These are phyloP conservation scores for Huiozyma sinensis DNA, from an alignment of 805 yeast species.

Conservation along the genomic window DNA sequence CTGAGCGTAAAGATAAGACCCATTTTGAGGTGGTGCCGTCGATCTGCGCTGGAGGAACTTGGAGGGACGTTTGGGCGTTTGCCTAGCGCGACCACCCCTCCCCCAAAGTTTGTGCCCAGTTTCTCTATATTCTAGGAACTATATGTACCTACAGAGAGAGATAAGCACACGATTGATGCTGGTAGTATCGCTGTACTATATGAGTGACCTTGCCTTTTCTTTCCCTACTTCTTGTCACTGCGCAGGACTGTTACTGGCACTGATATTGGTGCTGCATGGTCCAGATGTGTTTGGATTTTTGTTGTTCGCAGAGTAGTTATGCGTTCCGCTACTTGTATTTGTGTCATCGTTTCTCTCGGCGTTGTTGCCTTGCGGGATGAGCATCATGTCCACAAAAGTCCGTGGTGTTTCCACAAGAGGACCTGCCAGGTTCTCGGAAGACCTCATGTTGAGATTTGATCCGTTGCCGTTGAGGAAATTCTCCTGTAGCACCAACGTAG, in stretches of 20 bases:
- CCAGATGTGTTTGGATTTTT: background rate
- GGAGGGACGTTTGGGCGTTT: no score
- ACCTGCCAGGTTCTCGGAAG: background rate
- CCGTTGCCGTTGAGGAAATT: background rate
- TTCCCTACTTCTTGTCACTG: no score
- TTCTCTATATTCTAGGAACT: no score
- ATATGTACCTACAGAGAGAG: no score
- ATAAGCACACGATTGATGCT: no score
- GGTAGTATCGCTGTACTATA: no score
- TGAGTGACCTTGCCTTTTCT: no score
- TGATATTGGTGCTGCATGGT: no score
- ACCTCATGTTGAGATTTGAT: background rate
- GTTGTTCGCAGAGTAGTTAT: background rate
- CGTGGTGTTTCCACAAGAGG: slow-evolving; percentile 16
- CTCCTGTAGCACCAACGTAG: slow-evolving; percentile 1
- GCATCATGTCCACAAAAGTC: slow-evolving; percentile 17
- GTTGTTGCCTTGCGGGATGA: slow-evolving; percentile 6
- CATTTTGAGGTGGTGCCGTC: background rate
- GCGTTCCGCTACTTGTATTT: background rate
- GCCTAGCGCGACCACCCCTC: no score
- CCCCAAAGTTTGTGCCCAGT: no score
- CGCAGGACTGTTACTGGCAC: no score
- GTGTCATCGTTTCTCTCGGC: background rate
- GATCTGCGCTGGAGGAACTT: background rate
- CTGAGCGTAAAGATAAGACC: no score